Conservation (phyloP, 2,329 filamentous ascomycete genomes). For the Arthroderma sp. region DNA sequence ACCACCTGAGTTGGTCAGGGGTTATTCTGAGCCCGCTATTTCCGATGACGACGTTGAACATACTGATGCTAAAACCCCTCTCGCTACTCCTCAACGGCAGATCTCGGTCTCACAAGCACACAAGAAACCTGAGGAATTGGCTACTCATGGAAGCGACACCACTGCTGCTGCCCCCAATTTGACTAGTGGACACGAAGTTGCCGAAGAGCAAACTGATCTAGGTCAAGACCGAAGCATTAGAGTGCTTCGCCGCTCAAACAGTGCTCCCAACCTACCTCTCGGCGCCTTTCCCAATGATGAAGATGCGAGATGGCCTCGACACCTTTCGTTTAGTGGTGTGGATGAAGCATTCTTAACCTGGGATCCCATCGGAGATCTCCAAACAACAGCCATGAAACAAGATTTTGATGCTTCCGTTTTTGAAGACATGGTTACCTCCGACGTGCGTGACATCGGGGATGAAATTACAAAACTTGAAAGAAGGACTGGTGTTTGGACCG, state of each 20-base stretch:
- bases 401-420: slow-evolving; percentile 24
- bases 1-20: too few relatives aligned
- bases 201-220: too few relatives aligned
- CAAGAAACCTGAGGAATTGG: too few relatives aligned
- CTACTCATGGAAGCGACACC: too few relatives aligned
- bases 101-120: too few relatives aligned
- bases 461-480: slow-evolving; percentile 26
- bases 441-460: slow-evolving; percentile 23
- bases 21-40: too few relatives aligned
- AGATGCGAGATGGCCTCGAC: slow-evolving; percentile 26
- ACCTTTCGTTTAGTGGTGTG: slow-evolving; percentile 36
- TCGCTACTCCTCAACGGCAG: too few relatives aligned
- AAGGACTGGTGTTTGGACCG: slow-evolving; percentile 30
- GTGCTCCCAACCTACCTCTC: slow-evolving; percentile 18
- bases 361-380: slow-evolving; percentile 17
- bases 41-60: too few relatives aligned
- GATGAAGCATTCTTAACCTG: slow-evolving; percentile 31
- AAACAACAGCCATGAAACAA: slow-evolving; percentile 22
- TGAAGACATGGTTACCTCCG: slow-evolving; percentile 27
- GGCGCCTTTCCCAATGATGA: slow-evolving; percentile 12
- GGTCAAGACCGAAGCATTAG: too few relatives aligned
- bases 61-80: too few relatives aligned
- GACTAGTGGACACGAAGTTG: too few relatives aligned
- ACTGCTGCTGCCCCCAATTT: too few relatives aligned
- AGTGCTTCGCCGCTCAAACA: slow-evolving; percentile 26